These are phyloP conservation scores for Penicillium sp. DNA, from an alignment of 2,329 filamentous ascomycete genomes.

Conservation along the genomic window DNA sequence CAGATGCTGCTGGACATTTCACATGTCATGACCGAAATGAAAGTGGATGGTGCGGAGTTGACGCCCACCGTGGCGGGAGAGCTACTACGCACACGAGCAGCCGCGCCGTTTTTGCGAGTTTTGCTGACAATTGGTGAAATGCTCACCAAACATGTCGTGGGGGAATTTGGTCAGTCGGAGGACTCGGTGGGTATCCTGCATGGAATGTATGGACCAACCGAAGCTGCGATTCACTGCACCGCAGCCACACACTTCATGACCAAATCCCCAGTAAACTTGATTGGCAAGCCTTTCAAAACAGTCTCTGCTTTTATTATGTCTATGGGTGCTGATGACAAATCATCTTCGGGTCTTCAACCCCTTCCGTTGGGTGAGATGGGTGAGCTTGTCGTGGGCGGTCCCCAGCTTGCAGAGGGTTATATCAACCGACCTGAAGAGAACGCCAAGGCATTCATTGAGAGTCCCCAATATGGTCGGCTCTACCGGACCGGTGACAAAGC, in stretches of 20 bases:
- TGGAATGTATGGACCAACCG: conserved; percentile 93
- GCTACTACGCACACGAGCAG: conserved; percentile 64
- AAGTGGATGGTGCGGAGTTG: conserved; percentile 80
- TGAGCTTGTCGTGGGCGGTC: conserved; percentile 77
- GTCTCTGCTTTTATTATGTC: conserved; percentile 73
- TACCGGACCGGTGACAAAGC: conserved; percentile 88
- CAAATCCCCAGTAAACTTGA: conserved; percentile 61
- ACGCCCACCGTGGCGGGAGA: conserved; percentile 85
- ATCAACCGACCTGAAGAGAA: conserved; percentile 79
- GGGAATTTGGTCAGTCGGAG: conserved; percentile 69
- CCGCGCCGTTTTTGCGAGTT: conserved; percentile 66
- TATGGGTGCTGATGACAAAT: conserved; percentile 36
- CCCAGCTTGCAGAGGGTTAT: conserved; percentile 77
- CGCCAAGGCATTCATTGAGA: conserved; percentile 65
- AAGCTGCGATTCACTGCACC: conserved; percentile 88
- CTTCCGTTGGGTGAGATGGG: conserved; percentile 67
- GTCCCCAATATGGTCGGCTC: conserved; percentile 62
- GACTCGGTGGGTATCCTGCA: conserved; percentile 65
- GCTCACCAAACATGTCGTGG: conserved; percentile 73
- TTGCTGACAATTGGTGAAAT: conserved; percentile 91
- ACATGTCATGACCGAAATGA: conserved; percentile 59
- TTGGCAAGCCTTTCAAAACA: conserved; percentile 75
- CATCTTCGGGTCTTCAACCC: conserved; percentile 45
- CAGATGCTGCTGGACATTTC: conserved; percentile 74
- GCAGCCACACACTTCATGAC: conserved; percentile 63